phyloP scores from a whole-genome alignment of 1,284 basidiomycete genomes.

The Trichosporon coremiiforme region DNA sequence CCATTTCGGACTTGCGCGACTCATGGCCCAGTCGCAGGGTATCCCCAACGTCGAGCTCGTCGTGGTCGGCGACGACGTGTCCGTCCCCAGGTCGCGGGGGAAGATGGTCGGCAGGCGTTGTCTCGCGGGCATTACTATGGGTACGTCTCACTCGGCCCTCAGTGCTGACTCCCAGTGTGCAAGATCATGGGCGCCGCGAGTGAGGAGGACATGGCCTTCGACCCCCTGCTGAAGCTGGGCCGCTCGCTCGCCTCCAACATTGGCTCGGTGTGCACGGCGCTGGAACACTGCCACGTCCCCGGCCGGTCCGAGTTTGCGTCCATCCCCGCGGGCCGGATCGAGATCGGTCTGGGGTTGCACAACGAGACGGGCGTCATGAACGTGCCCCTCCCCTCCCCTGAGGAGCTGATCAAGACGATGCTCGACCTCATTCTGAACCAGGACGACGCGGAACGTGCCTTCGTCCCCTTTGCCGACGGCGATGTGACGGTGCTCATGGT shows the following conservation, averaged over 20 bases:
- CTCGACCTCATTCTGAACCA: constrained; percentile 54
- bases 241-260: constrained; percentile 50
- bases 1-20: constrained; percentile 56
- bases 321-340: constrained; percentile 56
- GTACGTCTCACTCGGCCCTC: constrained; percentile 33
- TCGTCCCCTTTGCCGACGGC: constrained; percentile 56
- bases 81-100: constrained; percentile 57
- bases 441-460: constrained; percentile 57
- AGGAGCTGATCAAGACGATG: constrained; percentile 46
- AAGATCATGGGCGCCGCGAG: constrained; percentile 53
- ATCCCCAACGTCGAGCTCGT: constrained; percentile 58
- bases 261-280: constrained; percentile 57
- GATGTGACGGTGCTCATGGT: constrained; percentile 55
- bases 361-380: constrained; percentile 59
- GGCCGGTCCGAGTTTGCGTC: constrained; percentile 56
- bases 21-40: constrained; percentile 42
- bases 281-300: constrained; percentile 61
- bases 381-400: constrained; percentile 44
- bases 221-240: constrained; percentile 46
- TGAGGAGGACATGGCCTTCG: constrained; percentile 44
- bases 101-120: constrained; percentile 59
- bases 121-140: constrained; percentile 57
- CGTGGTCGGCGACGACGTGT: constrained; percentile 59
- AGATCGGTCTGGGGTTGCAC: constrained; percentile 60
- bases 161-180: constrained; percentile 40